These are phyloP conservation scores for Cajanus cajan DNA, from an alignment of 306 rosid genomes.

Conservation along the genomic window DNA sequence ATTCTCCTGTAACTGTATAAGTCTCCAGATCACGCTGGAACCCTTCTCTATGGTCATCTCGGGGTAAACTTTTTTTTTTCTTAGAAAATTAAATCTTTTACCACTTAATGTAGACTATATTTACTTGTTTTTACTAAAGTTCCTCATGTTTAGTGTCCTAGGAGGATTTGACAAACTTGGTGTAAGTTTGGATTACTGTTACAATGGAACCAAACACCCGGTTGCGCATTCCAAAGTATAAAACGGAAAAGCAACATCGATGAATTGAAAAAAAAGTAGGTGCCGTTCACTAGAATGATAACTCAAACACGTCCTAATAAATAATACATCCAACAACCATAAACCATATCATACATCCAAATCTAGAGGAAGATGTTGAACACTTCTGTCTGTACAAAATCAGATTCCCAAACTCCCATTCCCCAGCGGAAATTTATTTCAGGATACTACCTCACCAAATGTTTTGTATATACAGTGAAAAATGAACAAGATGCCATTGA, in stretches of 20 bases:
- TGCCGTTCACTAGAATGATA: no score
- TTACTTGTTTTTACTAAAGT: background rate
- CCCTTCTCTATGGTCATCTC: background rate
- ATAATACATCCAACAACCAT: conserved; percentile 21
- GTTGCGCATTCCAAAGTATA: no score
- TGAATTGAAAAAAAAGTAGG: no score
- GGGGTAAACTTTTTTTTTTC: background rate
- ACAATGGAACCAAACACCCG: no score
- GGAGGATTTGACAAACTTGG: conserved; percentile 21
- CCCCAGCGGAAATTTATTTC: conserved; percentile 32
- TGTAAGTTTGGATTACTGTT: no score
- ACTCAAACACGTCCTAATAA: no score
- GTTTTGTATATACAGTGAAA: conserved; percentile 43
- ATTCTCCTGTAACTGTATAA: no score
- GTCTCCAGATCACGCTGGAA: background rate
- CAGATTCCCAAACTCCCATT: conserved; percentile 8
- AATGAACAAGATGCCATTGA: conserved; percentile 26
- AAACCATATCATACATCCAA: conserved; percentile 23
- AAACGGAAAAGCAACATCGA: no score
- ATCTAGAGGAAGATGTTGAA: conserved; percentile 28
- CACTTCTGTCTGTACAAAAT: conserved; percentile 33
- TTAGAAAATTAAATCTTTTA: background rate
- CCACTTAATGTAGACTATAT: background rate
- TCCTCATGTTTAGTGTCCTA: background rate
- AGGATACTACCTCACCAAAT: conserved; percentile 30